A percentile compares a stretch with the other conserved stretches of the same genome.
These are phyloP conservation scores for Eimeria praecox DNA, from an alignment of 169 alveolate genomes.

Conservation along the genomic window DNA sequence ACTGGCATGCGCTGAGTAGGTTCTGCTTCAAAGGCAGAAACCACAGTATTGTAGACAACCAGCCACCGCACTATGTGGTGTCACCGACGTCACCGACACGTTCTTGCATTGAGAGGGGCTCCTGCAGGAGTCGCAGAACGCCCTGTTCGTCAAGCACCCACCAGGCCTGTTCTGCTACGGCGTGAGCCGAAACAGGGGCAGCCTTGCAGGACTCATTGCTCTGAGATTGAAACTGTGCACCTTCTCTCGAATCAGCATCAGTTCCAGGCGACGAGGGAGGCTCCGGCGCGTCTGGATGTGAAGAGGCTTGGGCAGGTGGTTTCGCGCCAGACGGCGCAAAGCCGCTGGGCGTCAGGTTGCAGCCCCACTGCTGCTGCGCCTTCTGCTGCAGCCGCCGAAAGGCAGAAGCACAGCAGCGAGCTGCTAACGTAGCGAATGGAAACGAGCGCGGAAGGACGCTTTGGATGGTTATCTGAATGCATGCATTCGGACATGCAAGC, in stretches of 20 bases:
- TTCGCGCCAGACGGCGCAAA: background rate
- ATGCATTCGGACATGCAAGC: background rate
- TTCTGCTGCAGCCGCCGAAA: conserved; percentile 50
- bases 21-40: background rate
- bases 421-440: conserved; percentile 62
- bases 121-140: conserved; percentile 64
- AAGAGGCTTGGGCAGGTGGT: background rate
- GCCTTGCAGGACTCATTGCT: background rate
- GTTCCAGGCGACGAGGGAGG: background rate
- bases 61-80: background rate
- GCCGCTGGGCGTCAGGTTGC: conserved; percentile 64
- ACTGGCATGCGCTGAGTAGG: background rate
- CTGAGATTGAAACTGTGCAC: background rate
- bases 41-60: background rate
- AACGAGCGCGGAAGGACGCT: conserved; percentile 48
- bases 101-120: conserved; percentile 68
- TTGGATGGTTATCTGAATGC: conserved; percentile 44
- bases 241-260: background rate
- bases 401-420: conserved; percentile 63
- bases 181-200: background rate
- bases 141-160: conserved; percentile 72
- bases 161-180: conserved; percentile 2
- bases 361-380: conserved; percentile 52
- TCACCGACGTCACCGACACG: conserved; percentile 28
- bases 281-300: background rate